Evolutionary conservation across 169 alveolate species (phyloP), one percentile per base, ranked within the genome.

Genomic region (Plasmodium vivax): DNA sequence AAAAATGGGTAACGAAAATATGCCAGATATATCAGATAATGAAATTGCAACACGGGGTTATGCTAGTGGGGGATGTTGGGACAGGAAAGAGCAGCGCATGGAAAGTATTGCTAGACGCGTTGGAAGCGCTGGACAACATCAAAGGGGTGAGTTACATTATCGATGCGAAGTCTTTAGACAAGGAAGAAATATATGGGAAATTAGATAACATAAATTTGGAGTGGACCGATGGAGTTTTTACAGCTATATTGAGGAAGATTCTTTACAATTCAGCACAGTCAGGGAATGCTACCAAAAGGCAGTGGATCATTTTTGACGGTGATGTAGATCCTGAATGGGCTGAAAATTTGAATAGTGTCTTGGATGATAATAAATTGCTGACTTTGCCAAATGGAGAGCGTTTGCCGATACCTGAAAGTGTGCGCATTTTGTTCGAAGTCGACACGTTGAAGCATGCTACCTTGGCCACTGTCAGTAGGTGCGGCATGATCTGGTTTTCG

Each of bases 251-350:
- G 54, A 96, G 97, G 51, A 83, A 92, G 73, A 92, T 96, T 81
- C 62, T 96, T 58, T 90, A 82, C 56, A 77, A 93, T 23, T 74
- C 92, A 74, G 81, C 96, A 19, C 88, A 88, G 38, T 81, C 93
- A 51, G 82, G 94, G 51, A 84, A 92, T 92, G 43, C 96, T 75
- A 87, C 96, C 3, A 97, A 97, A 79, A 96, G 99, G 75, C 99
- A 98, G 92, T 99, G 99, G 99, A 98, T 99, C 77, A 98, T 99
- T 77, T 99, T 99, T 93, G 99, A 99, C 96, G 99, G 99, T 7
- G 99, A 99, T 93, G 99, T 99, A 5, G 99, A 99, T 92, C 99
- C 99, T 16, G 99, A 99, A 88, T 99, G 99, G 99, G 99, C 99
- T 41, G 99, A 99, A 96, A 99, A 98, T 79, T 97, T 99, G 85